A percentile compares a stretch with the other conserved stretches of the same genome.
phyloP scores from a whole-genome alignment of 192 early-diverging fungal genomes.

The Funneliformis geosporum region DNA sequence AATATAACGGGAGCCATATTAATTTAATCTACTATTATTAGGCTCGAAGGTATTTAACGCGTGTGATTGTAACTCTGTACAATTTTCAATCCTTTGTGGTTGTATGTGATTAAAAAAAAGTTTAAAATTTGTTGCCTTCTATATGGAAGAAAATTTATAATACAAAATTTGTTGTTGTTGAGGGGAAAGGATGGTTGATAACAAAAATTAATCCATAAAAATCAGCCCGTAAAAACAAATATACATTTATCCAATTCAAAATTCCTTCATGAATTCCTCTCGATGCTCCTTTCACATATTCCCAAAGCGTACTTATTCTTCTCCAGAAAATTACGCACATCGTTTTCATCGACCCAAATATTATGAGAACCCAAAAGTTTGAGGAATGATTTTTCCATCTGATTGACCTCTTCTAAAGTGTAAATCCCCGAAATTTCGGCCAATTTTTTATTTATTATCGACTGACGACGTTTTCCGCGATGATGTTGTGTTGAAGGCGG shows the following conservation, averaged over 20 bases:
- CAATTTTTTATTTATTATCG: slow-evolving; percentile 31
- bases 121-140: neutral
- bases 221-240: neutral
- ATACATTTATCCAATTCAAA: neutral
- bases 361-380: slow-evolving; percentile 34
- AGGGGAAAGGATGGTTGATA: neutral
- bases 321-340: slow-evolving; percentile 36
- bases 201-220: neutral
- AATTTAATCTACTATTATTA: neutral
- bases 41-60: no score
- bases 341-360: slow-evolving; percentile 35
- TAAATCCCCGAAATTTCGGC: slow-evolving; percentile 34
- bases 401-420: slow-evolving; percentile 32
- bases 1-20: no score
- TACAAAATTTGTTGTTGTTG: neutral
- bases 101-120: neutral
- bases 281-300: slow-evolving; percentile 31
- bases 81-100: no score
- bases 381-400: slow-evolving; percentile 35
- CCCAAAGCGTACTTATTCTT: slow-evolving; percentile 23
- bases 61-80: no score
- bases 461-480: neutral
- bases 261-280: no score
- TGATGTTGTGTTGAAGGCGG: neutral
- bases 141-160: neutral